These are phyloP conservation scores for Marasmius sp. DNA, from an alignment of 1,284 basidiomycete species.

Conservation along the genomic window DNA sequence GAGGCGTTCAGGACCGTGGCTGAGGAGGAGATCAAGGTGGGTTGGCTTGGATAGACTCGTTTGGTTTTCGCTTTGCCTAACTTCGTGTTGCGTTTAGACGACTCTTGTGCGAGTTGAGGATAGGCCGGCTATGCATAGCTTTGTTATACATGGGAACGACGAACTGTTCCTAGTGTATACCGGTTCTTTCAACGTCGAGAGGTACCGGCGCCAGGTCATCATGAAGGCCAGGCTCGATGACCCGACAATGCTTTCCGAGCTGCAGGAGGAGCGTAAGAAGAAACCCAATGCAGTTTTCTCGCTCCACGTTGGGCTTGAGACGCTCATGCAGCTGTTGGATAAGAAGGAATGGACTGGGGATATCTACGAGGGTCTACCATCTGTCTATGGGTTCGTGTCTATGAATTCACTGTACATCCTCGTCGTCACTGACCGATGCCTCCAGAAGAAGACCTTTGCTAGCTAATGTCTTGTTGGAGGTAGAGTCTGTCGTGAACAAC, in stretches of 20 bases:
- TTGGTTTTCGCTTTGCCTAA: neutral
- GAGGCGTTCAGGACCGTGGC: slow-evolving; percentile 32
- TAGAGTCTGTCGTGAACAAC: slow-evolving; percentile 29
- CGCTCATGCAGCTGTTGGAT: slow-evolving; percentile 18
- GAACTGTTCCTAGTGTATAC: slow-evolving; percentile 34
- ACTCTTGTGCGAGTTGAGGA: slow-evolving; percentile 29
- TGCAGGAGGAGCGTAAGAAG: slow-evolving; percentile 16
- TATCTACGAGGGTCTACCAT: slow-evolving; percentile 16
- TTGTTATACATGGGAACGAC: slow-evolving; percentile 40
- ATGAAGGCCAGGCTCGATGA: slow-evolving; percentile 30
- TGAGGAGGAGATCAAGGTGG: slow-evolving; percentile 29
- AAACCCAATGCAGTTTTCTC: slow-evolving; percentile 24
- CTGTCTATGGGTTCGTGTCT: neutral
- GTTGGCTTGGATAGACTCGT: neutral
- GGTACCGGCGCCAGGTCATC: slow-evolving; percentile 38
- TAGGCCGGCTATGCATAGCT: slow-evolving; percentile 31
- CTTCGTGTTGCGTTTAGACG: slow-evolving; percentile 7
- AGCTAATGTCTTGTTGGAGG: slow-evolving; percentile 21
- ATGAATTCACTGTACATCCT: neutral
- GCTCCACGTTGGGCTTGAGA: slow-evolving; percentile 15
- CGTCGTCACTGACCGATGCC: neutral
- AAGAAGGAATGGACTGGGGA: slow-evolving; percentile 18
- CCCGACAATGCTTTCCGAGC: slow-evolving; percentile 13
- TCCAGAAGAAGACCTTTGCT: neutral
- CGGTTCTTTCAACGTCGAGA: slow-evolving; percentile 39